A percentile compares a stretch with the other conserved stretches of the same genome.
Evolutionary conservation across 2,329 filamentous ascomycete genomes (phyloP).

Genomic region (Pseudonectria buxi): DNA sequence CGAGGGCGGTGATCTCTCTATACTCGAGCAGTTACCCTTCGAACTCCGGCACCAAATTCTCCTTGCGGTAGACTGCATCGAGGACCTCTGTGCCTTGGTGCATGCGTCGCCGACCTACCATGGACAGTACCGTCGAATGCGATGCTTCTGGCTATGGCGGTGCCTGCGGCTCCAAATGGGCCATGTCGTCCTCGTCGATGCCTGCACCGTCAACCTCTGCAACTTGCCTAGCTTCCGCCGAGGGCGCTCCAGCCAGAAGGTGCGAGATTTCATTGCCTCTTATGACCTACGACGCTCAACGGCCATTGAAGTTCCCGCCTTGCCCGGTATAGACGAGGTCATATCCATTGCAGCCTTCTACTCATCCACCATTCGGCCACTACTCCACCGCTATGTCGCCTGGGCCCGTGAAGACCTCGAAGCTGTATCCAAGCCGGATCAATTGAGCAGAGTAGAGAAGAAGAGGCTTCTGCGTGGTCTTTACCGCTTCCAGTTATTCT

Average conservation of each 20-base stretch:
- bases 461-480: neutral
- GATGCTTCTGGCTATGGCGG: neutral
- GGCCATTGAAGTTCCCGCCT: no score
- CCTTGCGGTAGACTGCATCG: neutral
- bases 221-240: neutral
- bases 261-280: neutral
- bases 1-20: no score
- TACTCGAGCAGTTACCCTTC: neutral
- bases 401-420: neutral
- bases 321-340: neutral
- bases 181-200: neutral
- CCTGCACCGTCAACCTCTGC: neutral
- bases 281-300: neutral
- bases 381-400: neutral
- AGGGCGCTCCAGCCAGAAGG: neutral
- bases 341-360: neutral
- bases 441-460: neutral
- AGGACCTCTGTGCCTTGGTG: neutral
- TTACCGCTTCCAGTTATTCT: slow-evolving; percentile 1
- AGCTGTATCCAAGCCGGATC: neutral
- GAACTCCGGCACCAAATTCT: neutral
- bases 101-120: neutral
- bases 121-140: neutral
- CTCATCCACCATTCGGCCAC: neutral
- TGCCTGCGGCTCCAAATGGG: neutral